phyloP scores from a whole-genome alignment of 2,329 filamentous ascomycete species.

The Geoglossum cookeanum region DNA sequence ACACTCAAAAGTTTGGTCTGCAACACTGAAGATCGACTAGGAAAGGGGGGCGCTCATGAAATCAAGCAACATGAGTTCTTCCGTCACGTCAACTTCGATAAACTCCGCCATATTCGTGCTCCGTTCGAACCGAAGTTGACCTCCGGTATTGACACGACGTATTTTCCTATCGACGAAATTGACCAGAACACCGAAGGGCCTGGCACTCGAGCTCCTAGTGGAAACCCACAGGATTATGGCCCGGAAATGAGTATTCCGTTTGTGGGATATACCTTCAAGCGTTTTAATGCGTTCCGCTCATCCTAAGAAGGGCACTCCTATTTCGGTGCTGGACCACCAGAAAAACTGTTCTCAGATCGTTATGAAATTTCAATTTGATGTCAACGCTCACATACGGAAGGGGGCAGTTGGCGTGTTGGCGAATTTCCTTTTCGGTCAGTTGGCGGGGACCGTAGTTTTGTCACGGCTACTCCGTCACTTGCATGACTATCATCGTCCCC shows the following conservation, averaged over 20 bases:
- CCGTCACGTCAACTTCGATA: constrained; percentile 88
- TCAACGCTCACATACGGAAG: no score
- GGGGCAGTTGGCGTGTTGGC: not conserved
- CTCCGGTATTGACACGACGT: constrained; percentile 88
- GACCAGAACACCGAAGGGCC: constrained; percentile 45
- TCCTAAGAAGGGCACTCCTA: not conserved
- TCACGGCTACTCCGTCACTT: not conserved
- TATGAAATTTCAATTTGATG: not conserved
- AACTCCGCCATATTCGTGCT: constrained; percentile 76
- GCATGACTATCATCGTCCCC: not conserved
- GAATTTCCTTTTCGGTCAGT: not conserved
- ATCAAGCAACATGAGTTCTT: constrained; percentile 94
- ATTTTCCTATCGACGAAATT: constrained; percentile 98
- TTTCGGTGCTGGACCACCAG: not conserved
- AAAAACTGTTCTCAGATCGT: not conserved
- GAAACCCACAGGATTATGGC: constrained; percentile 45
- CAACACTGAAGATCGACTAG: constrained; percentile 81
- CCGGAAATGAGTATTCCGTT: constrained; percentile 94
- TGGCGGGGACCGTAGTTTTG: not conserved
- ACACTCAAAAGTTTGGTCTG: constrained; percentile 55
- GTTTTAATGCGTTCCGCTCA: constrained; percentile 50
- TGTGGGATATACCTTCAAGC: constrained; percentile 94
- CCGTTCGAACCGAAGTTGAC: constrained; percentile 89
- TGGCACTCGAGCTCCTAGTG: constrained; percentile 6
- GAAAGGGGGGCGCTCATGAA: constrained; percentile 68